These are phyloP conservation scores for Lactarius akahatsu DNA, from an alignment of 768 basidiomycete genomes.

Conservation along the genomic window DNA sequence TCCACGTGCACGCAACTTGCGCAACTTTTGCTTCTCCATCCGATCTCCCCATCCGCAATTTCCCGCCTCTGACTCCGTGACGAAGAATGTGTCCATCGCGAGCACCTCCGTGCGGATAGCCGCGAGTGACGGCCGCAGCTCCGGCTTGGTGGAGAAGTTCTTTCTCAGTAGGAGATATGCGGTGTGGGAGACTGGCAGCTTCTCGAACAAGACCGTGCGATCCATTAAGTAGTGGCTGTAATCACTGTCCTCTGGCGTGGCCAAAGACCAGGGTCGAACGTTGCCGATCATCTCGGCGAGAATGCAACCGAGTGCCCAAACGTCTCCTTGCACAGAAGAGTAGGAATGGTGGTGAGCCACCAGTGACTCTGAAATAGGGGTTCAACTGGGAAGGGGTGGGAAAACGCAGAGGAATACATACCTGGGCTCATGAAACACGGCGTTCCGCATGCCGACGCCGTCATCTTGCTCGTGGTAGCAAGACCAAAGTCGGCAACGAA, in stretches of 20 bases:
- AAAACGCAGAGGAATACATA: background rate
- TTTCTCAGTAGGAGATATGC: constrained; percentile 47
- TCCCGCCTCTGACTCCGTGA: constrained; percentile 45
- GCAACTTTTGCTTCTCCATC: background rate
- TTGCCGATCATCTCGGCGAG: constrained; percentile 20
- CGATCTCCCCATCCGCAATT: constrained; percentile 9
- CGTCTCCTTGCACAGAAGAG: constrained; percentile 17
- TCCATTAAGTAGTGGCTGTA: constrained; percentile 9
- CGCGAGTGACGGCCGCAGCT: constrained; percentile 57
- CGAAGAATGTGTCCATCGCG: constrained; percentile 59
- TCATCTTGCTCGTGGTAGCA: constrained; percentile 13
- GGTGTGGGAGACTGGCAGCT: constrained; percentile 36
- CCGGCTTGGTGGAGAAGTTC: constrained; percentile 67
- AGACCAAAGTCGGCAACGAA: constrained; percentile 23
- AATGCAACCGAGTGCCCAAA: constrained; percentile 26
- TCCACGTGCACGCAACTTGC: background rate
- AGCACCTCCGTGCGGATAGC: constrained; percentile 59
- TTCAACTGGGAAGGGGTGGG: background rate
- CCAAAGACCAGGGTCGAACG: constrained; percentile 5
- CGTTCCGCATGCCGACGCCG: constrained; percentile 5
- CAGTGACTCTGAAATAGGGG: constrained; percentile 14
- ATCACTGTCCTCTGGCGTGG: constrained; percentile 1
- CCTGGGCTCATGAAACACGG: constrained; percentile 21
- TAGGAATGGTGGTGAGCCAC: constrained; percentile 1
- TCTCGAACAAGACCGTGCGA: background rate